Evolutionary conservation across 768 basidiomycete genomes (phyloP).

Genomic region (Tulasnella sp.): DNA sequence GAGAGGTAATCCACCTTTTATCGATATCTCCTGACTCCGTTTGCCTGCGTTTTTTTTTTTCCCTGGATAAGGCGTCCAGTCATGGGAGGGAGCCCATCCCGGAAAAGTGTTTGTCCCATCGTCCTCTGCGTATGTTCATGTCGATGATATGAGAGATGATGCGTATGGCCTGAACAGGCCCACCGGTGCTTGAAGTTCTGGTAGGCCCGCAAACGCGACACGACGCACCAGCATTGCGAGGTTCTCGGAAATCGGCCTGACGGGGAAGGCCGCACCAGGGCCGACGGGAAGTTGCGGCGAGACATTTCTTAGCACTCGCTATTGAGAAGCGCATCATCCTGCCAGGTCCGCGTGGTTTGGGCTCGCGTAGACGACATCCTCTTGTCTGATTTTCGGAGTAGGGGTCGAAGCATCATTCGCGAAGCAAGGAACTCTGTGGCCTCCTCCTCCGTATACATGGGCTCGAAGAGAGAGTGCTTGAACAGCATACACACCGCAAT

Average conservation of each 20-base stretch:
- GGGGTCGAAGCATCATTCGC: conserved; percentile 74
- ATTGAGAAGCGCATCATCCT: conserved; percentile 55
- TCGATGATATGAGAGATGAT: conserved; percentile 80
- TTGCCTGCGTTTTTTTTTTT: conserved; percentile 29
- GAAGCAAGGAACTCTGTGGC: conserved; percentile 86
- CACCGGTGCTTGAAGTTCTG: conserved; percentile 76
- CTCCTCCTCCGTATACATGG: no score
- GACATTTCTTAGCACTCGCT: conserved; percentile 45
- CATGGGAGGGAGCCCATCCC: conserved; percentile 46
- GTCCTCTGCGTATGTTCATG: no score
- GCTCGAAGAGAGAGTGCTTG: no score
- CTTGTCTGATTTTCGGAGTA: conserved; percentile 49
- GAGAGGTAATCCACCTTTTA: neutral
- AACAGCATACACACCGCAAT: conserved; percentile 92
- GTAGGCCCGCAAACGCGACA: no score
- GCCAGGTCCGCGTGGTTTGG: no score
- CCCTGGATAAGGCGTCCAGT: conserved; percentile 32
- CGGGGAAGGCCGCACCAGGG: conserved; percentile 49
- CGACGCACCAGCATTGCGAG: neutral
- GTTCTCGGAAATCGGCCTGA: neutral
- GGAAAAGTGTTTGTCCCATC: conserved; percentile 66
- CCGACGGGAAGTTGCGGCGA: conserved; percentile 48
- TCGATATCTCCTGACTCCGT: neutral
- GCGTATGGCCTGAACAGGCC: conserved; percentile 73
- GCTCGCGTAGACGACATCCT: conserved; percentile 75